Base-by-base conservation (phyloP, 2,329 filamentous ascomycete genomes). In the Mariannaea sp. region DNA sequence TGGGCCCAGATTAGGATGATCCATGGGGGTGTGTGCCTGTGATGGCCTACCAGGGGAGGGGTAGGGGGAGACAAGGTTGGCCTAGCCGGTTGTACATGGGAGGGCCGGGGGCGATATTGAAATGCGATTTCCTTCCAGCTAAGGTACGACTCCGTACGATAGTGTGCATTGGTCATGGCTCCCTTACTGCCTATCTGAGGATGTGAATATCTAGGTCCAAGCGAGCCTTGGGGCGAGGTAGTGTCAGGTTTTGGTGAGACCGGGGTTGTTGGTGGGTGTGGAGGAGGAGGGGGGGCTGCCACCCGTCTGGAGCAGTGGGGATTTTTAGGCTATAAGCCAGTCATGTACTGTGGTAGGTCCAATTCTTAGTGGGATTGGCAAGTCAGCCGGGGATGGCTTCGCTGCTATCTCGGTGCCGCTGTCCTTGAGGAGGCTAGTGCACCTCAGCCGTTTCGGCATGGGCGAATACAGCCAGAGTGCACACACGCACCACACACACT, bases 361-460 rank as follows among this genome's bases (percentile, higher is more conserved):
- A n/a, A n/a, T n/a, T n/a, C n/a, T n/a, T n/a, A n/a, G n/a, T n/a
- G n/a, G 46, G 52, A 50, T 50, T 45, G 33, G 46, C 35, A 50
- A 36, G 44, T 27, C 38, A 49, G 46, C 38, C 47, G 39, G 47
- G 24, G 39, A 40, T 52, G 44, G 45, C 45, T 54, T 54, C 41
- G 33, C 38, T 38, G 40, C 51, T 54, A 54, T 54, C 51, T 49
- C 45, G 51, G 51, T 54, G 51, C 51, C 51, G 44, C 45, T 40
- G 39, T 45, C 51, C 20, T 22, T 41, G 50, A 41, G 49, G 19
- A 46, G 43, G 39, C 42, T 55, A 43, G 47, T 42, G 46, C 30
- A 38, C 27, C 30, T 51, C 47, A 55, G 53, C 51, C 51, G 51
- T 54, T 39, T 43, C 51, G 45, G 46, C 45, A 41, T 54, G 45